Evolutionary conservation across 1,139 yeast species (phyloP).

Genomic region (Yamadazyma songkhlaensis): DNA sequence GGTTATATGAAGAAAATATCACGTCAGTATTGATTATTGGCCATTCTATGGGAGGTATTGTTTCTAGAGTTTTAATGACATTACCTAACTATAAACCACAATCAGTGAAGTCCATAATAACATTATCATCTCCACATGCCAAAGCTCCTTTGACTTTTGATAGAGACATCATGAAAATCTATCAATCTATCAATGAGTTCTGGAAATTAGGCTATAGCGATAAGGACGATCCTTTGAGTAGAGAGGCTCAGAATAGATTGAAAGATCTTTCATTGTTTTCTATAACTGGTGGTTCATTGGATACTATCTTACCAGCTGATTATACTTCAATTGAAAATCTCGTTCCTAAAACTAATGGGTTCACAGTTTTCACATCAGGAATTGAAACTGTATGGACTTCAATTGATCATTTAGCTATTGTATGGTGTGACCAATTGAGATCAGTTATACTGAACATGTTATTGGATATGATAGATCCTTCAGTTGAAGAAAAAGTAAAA

Average conservation of each 20-base stretch:
- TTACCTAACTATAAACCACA: slow-evolving; percentile 69
- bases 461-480: slow-evolving; percentile 55
- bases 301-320: slow-evolving; percentile 87
- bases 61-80: slow-evolving; percentile 76
- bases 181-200: slow-evolving; percentile 70
- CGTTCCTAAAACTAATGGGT: slow-evolving; percentile 73
- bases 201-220: slow-evolving; percentile 45
- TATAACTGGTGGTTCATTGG: slow-evolving; percentile 88
- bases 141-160: slow-evolving; percentile 96
- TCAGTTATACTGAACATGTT: slow-evolving; percentile 57
- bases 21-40: slow-evolving; percentile 75
- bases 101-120: slow-evolving; percentile 79
- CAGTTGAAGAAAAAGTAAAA: slow-evolving; percentile 43
- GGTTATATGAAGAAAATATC: slow-evolving; percentile 46
- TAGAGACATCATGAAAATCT: slow-evolving; percentile 75
- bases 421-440: slow-evolving; percentile 93
- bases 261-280: slow-evolving; percentile 60
- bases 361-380: slow-evolving; percentile 80
- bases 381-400: slow-evolving; percentile 94
- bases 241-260: slow-evolving; percentile 39
- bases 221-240: slow-evolving; percentile 14
- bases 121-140: slow-evolving; percentile 91
- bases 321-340: slow-evolving; percentile 75
- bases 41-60: slow-evolving; percentile 98
- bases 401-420: slow-evolving; percentile 91